Conservation (phyloP, 441 rosid genomes). For the Flueggea neowawraea region DNA sequence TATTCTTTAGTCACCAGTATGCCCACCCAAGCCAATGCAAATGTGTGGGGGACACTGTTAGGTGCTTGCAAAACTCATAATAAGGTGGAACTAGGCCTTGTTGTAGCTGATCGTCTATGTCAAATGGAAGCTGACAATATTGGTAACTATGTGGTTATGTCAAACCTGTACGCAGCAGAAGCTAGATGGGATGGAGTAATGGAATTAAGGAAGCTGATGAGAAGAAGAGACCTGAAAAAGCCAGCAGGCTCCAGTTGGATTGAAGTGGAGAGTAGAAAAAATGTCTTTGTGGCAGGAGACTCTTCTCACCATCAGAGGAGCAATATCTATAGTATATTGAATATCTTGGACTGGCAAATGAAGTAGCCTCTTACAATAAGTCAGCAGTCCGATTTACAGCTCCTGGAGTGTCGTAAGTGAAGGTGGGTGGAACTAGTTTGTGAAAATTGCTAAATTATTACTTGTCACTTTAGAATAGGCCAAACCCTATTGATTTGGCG, state of each 20-base stretch:
- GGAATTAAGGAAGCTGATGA: constrained; percentile 75
- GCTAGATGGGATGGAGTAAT: constrained; percentile 72
- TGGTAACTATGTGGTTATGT: constrained; percentile 69
- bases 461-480: too few relatives aligned
- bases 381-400: constrained; percentile 15
- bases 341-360: constrained; percentile 47
- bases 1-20: constrained; percentile 48
- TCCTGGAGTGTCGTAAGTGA: constrained; percentile 16
- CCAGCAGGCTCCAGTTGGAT: constrained; percentile 94
- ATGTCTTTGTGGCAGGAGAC: constrained; percentile 71
- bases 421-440: constrained; percentile 6
- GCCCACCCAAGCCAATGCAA: constrained; percentile 62
- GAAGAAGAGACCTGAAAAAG: constrained; percentile 59
- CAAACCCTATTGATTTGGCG: too few relatives aligned
- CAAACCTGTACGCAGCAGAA: constrained; percentile 79
- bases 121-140: constrained; percentile 48
- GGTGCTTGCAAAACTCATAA: constrained; percentile 72
- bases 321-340: constrained; percentile 37
- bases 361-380: constrained; percentile 39
- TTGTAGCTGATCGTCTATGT: constrained; percentile 57
- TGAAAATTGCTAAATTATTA: neutral
- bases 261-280: constrained; percentile 59
- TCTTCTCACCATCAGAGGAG: constrained; percentile 54
- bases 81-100: constrained; percentile 57
- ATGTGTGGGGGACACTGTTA: constrained; percentile 69